Evolutionary conservation across 1,284 basidiomycete genomes (phyloP).

Genomic region (Puccinia triticina): DNA sequence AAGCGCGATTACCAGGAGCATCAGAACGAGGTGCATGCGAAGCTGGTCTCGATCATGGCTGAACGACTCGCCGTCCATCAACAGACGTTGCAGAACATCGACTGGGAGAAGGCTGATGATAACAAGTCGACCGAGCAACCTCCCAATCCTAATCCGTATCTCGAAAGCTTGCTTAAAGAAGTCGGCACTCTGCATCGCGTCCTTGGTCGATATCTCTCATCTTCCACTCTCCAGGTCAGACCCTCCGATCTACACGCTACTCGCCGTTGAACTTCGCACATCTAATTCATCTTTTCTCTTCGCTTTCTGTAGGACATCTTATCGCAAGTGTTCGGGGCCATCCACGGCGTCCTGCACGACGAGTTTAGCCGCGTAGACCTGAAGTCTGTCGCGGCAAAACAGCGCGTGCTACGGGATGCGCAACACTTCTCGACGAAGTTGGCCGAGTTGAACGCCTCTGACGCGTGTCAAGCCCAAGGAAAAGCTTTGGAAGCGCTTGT

Average conservation of each 20-base stretch:
- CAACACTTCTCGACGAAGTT: slow-evolving; percentile 53
- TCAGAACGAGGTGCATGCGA: slow-evolving; percentile 97
- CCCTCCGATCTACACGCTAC: slow-evolving; percentile 20
- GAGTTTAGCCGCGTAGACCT: slow-evolving; percentile 80
- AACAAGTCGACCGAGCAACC: slow-evolving; percentile 58
- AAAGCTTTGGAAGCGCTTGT: slow-evolving; percentile 9
- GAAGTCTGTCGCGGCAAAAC: slow-evolving; percentile 77
- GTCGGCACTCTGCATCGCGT: slow-evolving; percentile 96
- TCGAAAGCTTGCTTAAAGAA: slow-evolving; percentile 89
- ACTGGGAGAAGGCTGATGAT: slow-evolving; percentile 67
- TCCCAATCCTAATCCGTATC: slow-evolving; percentile 70
- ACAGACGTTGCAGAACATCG: slow-evolving; percentile 66
- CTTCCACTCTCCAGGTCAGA: slow-evolving; percentile 75
- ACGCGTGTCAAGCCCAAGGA: slow-evolving; percentile 18
- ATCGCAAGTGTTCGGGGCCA: slow-evolving; percentile 86
- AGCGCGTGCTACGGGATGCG: slow-evolving; percentile 59
- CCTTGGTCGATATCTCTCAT: slow-evolving; percentile 81
- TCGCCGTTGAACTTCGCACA: slow-evolving; percentile 11
- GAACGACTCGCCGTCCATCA: slow-evolving; percentile 84
- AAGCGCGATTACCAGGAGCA: slow-evolving; percentile 99
- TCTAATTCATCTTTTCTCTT: too few species aligned
- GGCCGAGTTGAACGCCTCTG: slow-evolving; percentile 55
- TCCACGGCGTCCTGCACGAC: slow-evolving; percentile 81
- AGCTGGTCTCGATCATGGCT: slow-evolving; percentile 97
- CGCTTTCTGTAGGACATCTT: slow-evolving; percentile 72